These are phyloP conservation scores for Camillea tinctor DNA, from an alignment of 2,329 filamentous ascomycete genomes.

Conservation along the genomic window DNA sequence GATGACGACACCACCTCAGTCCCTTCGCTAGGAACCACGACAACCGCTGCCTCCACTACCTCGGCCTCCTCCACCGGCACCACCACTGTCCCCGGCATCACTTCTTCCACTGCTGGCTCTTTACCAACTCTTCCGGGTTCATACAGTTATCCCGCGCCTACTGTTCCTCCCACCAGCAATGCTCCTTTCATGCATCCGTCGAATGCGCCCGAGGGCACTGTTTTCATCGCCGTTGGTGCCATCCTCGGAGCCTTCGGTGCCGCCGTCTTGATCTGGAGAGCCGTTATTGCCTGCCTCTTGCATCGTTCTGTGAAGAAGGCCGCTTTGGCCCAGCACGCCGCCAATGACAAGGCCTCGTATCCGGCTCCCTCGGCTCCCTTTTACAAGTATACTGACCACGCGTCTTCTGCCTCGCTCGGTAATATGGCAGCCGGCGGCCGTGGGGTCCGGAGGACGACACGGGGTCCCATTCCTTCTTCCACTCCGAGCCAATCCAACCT, in stretches of 20 bases:
- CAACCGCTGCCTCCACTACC: conserved; percentile 13
- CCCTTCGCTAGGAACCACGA: conserved; percentile 8
- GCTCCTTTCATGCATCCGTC: conserved; percentile 93
- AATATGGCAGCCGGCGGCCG: conserved; percentile 50
- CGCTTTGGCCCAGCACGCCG: conserved; percentile 68
- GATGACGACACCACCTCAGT: conserved; percentile 11
- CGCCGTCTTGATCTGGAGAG: conserved; percentile 84
- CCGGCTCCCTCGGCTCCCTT: conserved; percentile 57
- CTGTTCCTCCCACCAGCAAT: conserved; percentile 77
- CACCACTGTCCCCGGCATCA: conserved; percentile 6
- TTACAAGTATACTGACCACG: conserved; percentile 63
- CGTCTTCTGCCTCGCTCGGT: conserved; percentile 51
- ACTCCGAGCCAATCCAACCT: conserved; percentile 68
- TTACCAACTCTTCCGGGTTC: conserved; percentile 56
- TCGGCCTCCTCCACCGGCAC: conserved; percentile 13
- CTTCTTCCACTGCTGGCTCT: conserved; percentile 12
- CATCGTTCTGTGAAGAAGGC: conserved; percentile 88
- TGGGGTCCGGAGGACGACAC: conserved; percentile 49
- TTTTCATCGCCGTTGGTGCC: conserved; percentile 93
- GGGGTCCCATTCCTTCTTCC: conserved; percentile 51
- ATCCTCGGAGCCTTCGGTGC: conserved; percentile 80
- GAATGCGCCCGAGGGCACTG: conserved; percentile 81
- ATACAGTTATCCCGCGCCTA: conserved; percentile 66
- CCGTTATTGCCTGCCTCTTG: conserved; percentile 82
- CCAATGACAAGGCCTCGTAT: conserved; percentile 68